phyloP scores from a whole-genome alignment of 2,329 filamentous ascomycete genomes.

The Bipolaris cookei region DNA sequence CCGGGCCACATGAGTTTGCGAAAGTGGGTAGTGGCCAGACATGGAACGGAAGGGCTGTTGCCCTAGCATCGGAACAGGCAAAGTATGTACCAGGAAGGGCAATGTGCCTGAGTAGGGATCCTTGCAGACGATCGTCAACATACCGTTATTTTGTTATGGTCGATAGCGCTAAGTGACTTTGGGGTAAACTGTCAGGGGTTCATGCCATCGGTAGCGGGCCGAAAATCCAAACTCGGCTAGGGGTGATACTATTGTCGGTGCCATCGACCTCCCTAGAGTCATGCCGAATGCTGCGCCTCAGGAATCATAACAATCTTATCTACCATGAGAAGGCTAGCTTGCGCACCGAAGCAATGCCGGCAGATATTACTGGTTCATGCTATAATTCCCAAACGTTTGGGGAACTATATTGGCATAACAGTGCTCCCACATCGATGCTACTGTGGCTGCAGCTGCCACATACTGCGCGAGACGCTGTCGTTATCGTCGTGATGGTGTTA shows the following conservation, averaged over 20 bases:
- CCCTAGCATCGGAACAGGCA: not conserved
- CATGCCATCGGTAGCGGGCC: conserved; percentile 9
- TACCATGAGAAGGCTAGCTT: not conserved
- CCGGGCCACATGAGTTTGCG: conserved; percentile 12
- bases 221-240: conserved; percentile 10
- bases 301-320: not conserved
- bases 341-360: conserved; percentile 1
- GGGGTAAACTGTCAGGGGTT: conserved; percentile 3
- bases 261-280: conserved; percentile 12
- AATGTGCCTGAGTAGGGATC: conserved; percentile 7
- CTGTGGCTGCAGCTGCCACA: not conserved
- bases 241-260: conserved; percentile 7
- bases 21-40: conserved; percentile 7
- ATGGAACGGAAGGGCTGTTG: conserved; percentile 7
- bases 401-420: not conserved
- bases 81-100: conserved; percentile 6
- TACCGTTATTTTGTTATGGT: conserved; percentile 9
- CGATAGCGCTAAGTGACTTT: conserved; percentile 6
- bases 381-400: not conserved
- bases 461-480: not conserved
- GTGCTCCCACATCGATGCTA: not conserved
- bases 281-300: conserved; percentile 11
- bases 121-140: conserved; percentile 1
- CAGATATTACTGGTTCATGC: not conserved
- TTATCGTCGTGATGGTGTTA: not conserved